These are phyloP conservation scores for Hypoxylon cercidicola DNA, from an alignment of 495 filamentous ascomycete species.

Conservation along the genomic window DNA sequence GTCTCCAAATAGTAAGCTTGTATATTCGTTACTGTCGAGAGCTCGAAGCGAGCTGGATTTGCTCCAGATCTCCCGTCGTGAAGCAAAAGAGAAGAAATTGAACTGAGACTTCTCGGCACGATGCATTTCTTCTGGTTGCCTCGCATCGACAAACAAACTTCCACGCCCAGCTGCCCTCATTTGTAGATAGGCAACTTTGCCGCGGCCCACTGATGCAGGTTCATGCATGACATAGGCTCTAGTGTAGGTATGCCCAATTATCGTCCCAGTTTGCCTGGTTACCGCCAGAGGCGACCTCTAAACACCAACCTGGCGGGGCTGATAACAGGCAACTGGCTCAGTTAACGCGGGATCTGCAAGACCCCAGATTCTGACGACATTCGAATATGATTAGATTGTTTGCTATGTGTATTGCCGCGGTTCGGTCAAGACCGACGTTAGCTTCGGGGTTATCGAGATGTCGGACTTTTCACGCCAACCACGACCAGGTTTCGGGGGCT, in stretches of 20 bases:
- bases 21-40: constrained; percentile 17
- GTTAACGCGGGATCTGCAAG: constrained; percentile 36
- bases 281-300: constrained; percentile 30
- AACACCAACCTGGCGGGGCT: constrained; percentile 28
- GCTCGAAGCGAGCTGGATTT: constrained; percentile 8
- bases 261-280: constrained; percentile 30
- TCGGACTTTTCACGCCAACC: constrained; percentile 79
- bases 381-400: constrained; percentile 14
- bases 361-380: constrained; percentile 29
- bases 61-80: constrained; percentile 13
- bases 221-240: constrained; percentile 48
- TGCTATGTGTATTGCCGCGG: constrained; percentile 23
- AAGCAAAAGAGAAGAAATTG: constrained; percentile 15
- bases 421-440: constrained; percentile 34
- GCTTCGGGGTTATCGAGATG: constrained; percentile 19
- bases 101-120: constrained; percentile 25
- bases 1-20: constrained; percentile 34
- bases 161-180: constrained; percentile 26
- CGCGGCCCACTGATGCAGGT: constrained; percentile 44
- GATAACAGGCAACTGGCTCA: constrained; percentile 31
- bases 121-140: constrained; percentile 27
- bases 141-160: constrained; percentile 30
- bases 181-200: constrained; percentile 39
- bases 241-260: constrained; percentile 37
- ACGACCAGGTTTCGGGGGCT: constrained; percentile 91